phyloP scores from a whole-genome alignment of 2,329 filamentous ascomycete genomes.

The Fusarium lyarnte region DNA sequence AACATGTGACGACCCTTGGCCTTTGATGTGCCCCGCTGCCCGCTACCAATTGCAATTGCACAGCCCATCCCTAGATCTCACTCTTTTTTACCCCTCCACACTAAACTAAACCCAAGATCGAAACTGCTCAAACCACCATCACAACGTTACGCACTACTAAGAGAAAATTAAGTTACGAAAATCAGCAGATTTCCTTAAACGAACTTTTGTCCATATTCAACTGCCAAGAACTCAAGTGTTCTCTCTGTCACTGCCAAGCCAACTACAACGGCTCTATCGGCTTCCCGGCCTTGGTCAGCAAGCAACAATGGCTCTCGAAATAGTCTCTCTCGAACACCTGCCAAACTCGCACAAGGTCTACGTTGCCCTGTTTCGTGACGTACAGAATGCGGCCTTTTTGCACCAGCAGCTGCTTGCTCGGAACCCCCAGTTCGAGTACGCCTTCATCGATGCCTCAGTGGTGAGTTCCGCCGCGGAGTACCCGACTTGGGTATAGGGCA shows the following conservation, averaged over 20 bases:
- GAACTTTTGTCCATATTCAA: constrained; percentile 6
- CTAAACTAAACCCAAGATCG: constrained; percentile 24
- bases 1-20: constrained; percentile 24
- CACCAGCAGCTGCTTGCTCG: constrained; percentile 85
- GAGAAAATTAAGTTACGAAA: not conserved
- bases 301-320: constrained; percentile 66
- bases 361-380: constrained; percentile 77
- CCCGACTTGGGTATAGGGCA: constrained; percentile 18
- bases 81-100: constrained; percentile 39
- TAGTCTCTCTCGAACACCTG: constrained; percentile 78
- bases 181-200: not conserved
- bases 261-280: constrained; percentile 11
- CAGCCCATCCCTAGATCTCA: constrained; percentile 15
- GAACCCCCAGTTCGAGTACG: constrained; percentile 90
- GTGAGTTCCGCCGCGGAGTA: constrained; percentile 57
- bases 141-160: constrained; percentile 15
- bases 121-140: constrained; percentile 14
- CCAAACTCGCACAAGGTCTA: constrained; percentile 74
- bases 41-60: not conserved
- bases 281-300: not conserved
- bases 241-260: not conserved
- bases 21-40: constrained; percentile 16
- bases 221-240: not conserved
- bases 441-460: constrained; percentile 86
- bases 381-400: constrained; percentile 81